Conservation (phyloP, 2,329 filamentous ascomycete genomes). For the Celoporthe dispersa region DNA sequence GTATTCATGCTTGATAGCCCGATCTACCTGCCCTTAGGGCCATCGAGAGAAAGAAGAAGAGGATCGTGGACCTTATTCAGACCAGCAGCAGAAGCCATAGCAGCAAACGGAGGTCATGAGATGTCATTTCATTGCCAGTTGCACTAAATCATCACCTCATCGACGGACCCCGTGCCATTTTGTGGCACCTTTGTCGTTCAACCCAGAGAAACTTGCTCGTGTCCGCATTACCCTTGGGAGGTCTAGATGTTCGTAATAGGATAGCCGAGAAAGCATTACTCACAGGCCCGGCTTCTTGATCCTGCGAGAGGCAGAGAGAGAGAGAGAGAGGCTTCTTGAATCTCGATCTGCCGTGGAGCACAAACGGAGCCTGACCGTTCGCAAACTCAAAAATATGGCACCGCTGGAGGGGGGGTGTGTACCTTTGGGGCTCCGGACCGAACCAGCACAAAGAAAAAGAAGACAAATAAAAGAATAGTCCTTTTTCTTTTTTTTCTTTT, state of each 20-base stretch:
- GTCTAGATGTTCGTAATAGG: background rate
- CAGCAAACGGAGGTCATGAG: background rate
- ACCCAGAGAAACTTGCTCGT: background rate
- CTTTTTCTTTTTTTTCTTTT: background rate
- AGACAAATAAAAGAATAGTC: background rate
- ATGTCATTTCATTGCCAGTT: background rate
- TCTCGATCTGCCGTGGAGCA: background rate
- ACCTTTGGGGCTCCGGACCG: background rate
- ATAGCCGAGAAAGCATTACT: background rate
- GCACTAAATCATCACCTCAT: background rate
- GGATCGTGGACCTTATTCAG: background rate
- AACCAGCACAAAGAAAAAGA: background rate
- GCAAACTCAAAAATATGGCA: background rate
- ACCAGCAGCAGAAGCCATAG: too few species aligned
- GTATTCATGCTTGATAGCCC: background rate
- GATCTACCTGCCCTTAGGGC: background rate
- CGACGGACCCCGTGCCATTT: background rate
- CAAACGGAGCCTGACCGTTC: background rate
- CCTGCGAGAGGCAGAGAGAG: too few species aligned
- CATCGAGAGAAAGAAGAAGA: background rate
- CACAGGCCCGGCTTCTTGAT: background rate
- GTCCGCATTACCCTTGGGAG: background rate
- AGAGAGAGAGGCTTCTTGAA: background rate
- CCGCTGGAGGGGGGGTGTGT: background rate
- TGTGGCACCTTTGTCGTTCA: background rate